Percentiles rank a stretch among this genome's conserved stretches.
Evolutionary conservation across 345 rosid genomes (phyloP).

Genomic region (Toxicodendron radicans): DNA sequence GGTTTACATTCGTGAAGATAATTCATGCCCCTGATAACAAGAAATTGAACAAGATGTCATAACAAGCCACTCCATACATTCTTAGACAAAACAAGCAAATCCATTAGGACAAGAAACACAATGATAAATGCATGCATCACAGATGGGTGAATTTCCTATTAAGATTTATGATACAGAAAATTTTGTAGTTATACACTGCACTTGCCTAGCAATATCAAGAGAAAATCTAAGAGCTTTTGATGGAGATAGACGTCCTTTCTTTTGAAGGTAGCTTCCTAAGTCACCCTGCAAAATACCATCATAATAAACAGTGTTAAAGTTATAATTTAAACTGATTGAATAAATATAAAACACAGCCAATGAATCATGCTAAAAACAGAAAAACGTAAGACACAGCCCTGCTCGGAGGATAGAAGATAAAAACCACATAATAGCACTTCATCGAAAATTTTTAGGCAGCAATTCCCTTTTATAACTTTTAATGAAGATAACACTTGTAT

Average conservation of each 20-base stretch:
- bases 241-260: constrained; percentile 87
- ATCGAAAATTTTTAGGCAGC: constrained; percentile 5
- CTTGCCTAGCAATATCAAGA: constrained; percentile 88
- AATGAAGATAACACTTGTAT: neutral
- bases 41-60: constrained; percentile 22
- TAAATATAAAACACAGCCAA: neutral
- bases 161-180: constrained; percentile 2
- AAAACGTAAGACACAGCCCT: neutral
- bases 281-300: constrained; percentile 68
- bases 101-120: neutral
- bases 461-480: neutral
- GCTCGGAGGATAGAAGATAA: neutral
- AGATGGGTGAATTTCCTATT: neutral
- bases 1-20: constrained; percentile 81
- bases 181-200: neutral
- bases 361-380: neutral
- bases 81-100: neutral
- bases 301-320: neutral
- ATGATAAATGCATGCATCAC: neutral
- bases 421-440: constrained; percentile 3
- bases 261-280: constrained; percentile 69
- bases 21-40: constrained; percentile 70
- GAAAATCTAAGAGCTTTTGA: constrained; percentile 80
- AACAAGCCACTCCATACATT: neutral
- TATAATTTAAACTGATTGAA: neutral